These are phyloP conservation scores for Colletotrichum incanum DNA, from an alignment of 2,329 filamentous ascomycete genomes.

Conservation along the genomic window DNA sequence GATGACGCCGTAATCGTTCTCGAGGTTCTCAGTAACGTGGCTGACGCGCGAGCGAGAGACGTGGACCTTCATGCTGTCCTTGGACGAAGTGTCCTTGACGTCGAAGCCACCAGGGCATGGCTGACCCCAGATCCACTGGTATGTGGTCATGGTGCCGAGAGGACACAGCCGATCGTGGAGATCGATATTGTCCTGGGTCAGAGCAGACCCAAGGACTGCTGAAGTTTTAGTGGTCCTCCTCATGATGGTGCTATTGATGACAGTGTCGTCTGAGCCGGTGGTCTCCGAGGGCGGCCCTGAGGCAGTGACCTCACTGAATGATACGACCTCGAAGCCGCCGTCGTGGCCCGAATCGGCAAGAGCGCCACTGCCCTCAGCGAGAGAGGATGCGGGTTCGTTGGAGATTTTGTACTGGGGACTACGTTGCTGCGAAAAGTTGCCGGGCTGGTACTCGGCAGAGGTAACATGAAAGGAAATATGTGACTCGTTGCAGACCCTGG, in stretches of 20 bases:
- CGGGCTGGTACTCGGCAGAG: background rate
- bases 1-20: conserved; percentile 28
- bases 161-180: conserved; percentile 23
- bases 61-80: conserved; percentile 35
- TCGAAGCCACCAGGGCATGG: conserved; percentile 30
- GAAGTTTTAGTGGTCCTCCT: background rate
- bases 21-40: conserved; percentile 12
- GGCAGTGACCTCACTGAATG: background rate
- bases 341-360: background rate
- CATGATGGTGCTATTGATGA: background rate
- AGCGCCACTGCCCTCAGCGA: conserved; percentile 20
- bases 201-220: background rate
- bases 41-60: conserved; percentile 20
- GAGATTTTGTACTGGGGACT: conserved; percentile 35
- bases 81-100: conserved; percentile 33
- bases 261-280: conserved; percentile 29
- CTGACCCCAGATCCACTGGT: conserved; percentile 33
- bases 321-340: conserved; percentile 1
- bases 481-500: conserved; percentile 6
- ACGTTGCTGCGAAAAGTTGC: conserved; percentile 24
- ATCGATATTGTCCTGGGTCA: conserved; percentile 32
- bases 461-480: background rate
- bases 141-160: conserved; percentile 10
- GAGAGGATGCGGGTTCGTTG: conserved; percentile 23
- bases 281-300: conserved; percentile 9